A percentile compares a stretch with the other conserved stretches of the same genome.
These are phyloP conservation scores for Ilyonectria mors-panacis DNA, from an alignment of 2,329 filamentous ascomycete species.

Conservation along the genomic window DNA sequence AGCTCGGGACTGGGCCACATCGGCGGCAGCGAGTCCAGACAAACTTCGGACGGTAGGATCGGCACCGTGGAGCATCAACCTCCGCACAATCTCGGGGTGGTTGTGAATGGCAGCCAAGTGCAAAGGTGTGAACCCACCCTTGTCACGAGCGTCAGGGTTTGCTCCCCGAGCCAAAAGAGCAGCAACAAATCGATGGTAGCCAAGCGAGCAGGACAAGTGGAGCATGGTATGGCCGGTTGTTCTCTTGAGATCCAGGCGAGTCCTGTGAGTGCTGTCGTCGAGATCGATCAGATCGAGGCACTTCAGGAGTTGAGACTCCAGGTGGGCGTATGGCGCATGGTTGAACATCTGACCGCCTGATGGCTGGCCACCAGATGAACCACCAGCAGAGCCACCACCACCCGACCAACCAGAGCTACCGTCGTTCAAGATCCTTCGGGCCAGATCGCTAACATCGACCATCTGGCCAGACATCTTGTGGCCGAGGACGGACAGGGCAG, in stretches of 20 bases:
- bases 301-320: constrained; percentile 79
- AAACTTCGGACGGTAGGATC: constrained; percentile 79
- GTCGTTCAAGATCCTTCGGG: constrained; percentile 70
- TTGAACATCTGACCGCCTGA: constrained; percentile 62
- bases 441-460: constrained; percentile 73
- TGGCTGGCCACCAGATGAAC: constrained; percentile 56
- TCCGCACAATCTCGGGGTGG: constrained; percentile 81
- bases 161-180: constrained; percentile 84
- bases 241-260: constrained; percentile 75
- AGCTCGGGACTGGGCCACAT: constrained; percentile 77
- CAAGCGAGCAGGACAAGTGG: constrained; percentile 82
- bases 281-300: constrained; percentile 85
- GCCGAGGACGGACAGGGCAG: constrained; percentile 75
- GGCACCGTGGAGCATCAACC: constrained; percentile 80
- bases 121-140: constrained; percentile 85
- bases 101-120: constrained; percentile 85
- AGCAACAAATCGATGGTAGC: constrained; percentile 81
- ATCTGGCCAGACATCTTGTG: constrained; percentile 76
- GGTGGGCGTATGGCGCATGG: constrained; percentile 62
- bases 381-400: constrained; percentile 38
- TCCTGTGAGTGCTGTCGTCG: constrained; percentile 78
- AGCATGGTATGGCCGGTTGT: constrained; percentile 85
- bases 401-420: constrained; percentile 62
- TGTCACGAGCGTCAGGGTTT: constrained; percentile 81
- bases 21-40: constrained; percentile 78